Conservation (phyloP, 352 stramenopile species). For the Phytophthora brassicae region DNA sequence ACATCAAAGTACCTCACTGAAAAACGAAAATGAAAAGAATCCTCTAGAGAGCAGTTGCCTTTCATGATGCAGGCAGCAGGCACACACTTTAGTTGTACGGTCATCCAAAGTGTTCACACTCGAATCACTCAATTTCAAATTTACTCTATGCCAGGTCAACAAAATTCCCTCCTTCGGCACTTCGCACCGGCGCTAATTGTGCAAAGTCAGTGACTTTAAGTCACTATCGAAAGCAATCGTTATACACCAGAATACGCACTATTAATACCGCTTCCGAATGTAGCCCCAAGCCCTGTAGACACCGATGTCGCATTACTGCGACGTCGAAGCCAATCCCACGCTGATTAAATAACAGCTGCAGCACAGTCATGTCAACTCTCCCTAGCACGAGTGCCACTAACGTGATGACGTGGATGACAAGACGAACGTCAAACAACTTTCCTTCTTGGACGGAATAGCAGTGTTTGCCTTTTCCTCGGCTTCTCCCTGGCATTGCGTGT, state of each 20-base stretch:
- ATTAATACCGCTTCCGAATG: conserved; percentile 4
- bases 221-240: too few relatives aligned
- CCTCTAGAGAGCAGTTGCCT: conserved; percentile 1
- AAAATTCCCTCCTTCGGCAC: too few relatives aligned
- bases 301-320: background rate
- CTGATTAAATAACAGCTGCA: conserved; percentile 7
- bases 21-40: too few relatives aligned
- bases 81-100: background rate
- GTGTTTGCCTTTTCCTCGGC: background rate
- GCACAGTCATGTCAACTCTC: background rate
- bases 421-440: too few relatives aligned
- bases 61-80: conserved; percentile 6
- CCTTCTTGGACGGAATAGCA: too few relatives aligned
- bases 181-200: too few relatives aligned
- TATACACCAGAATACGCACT: background rate
- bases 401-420: conserved; percentile 1
- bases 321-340: background rate
- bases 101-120: background rate
- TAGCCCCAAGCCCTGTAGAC: background rate
- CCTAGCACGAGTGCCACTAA: conserved; percentile 4
- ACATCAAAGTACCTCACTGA: too few relatives aligned
- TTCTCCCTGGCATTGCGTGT: conserved; percentile 8
- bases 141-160: too few relatives aligned
- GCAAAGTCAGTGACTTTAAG: too few relatives aligned
- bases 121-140: too few relatives aligned